phyloP scores from a whole-genome alignment of 352 stramenopile genomes.

The Globisporangium barbulae region DNA sequence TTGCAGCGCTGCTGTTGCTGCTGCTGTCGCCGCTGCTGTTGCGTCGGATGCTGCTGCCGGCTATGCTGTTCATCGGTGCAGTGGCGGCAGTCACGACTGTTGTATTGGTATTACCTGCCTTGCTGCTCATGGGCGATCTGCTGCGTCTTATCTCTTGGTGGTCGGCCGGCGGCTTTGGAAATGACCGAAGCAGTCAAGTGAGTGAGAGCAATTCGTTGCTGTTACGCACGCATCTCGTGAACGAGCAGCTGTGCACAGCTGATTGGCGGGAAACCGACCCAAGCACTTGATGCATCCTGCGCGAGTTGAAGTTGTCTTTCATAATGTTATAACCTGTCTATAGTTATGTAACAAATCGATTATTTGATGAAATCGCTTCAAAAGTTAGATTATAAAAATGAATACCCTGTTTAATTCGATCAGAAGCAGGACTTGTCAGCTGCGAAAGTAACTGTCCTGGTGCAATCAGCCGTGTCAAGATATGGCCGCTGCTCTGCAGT shows the following conservation, averaged over 20 bases:
- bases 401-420: neutral
- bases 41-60: constrained; percentile 5
- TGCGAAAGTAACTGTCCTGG: neutral
- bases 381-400: neutral
- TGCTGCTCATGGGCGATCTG: neutral
- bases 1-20: constrained; percentile 3
- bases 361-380: neutral
- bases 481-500: neutral
- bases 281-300: neutral
- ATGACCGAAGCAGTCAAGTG: neutral
- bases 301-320: neutral
- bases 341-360: neutral
- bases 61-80: neutral
- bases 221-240: neutral
- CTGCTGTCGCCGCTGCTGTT: neutral
- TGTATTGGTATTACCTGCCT: neutral
- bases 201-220: neutral
- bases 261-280: constrained; percentile 1
- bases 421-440: neutral
- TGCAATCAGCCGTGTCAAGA: neutral
- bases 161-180: neutral
- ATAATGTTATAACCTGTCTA: neutral
- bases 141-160: neutral
- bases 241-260: neutral
- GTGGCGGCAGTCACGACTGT: neutral